phyloP scores from a whole-genome alignment of 371 early-diverging fungal genomes.

The Quaeritorhiza haematococci region DNA sequence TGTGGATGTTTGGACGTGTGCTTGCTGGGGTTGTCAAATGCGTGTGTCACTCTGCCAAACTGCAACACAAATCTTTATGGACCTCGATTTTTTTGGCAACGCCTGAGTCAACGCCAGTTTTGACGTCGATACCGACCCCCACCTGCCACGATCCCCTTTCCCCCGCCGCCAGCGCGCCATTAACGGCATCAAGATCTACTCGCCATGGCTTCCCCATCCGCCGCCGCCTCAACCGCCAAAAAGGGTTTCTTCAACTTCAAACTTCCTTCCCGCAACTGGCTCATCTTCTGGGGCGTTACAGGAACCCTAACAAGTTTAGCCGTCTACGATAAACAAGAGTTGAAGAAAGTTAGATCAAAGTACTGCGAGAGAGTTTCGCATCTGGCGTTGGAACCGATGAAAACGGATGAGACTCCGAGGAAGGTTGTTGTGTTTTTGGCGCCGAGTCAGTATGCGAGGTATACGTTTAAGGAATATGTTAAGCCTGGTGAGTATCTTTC shows the following conservation, averaged over 20 bases:
- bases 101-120: too few species aligned
- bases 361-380: constrained; percentile 6
- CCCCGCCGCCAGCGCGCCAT: too few species aligned
- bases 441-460: constrained; percentile 23
- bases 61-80: too few species aligned
- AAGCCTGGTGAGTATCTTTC: constrained; percentile 29
- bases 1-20: too few species aligned
- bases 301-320: not conserved
- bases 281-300: constrained; percentile 23
- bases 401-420: constrained; percentile 20
- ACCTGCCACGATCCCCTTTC: too few species aligned
- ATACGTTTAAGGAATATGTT: constrained; percentile 30
- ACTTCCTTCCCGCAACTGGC: constrained; percentile 31
- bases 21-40: too few species aligned
- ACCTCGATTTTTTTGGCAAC: too few species aligned
- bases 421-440: constrained; percentile 30
- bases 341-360: constrained; percentile 11
- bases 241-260: not conserved
- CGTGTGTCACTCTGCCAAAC: too few species aligned
- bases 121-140: too few species aligned
- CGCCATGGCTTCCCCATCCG: too few species aligned
- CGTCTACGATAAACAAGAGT: constrained; percentile 21
- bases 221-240: too few species aligned
- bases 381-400: constrained; percentile 14
- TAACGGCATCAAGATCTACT: too few species aligned